Conservation (phyloP, 441 rosid species). For the Isatis lusitanica region DNA sequence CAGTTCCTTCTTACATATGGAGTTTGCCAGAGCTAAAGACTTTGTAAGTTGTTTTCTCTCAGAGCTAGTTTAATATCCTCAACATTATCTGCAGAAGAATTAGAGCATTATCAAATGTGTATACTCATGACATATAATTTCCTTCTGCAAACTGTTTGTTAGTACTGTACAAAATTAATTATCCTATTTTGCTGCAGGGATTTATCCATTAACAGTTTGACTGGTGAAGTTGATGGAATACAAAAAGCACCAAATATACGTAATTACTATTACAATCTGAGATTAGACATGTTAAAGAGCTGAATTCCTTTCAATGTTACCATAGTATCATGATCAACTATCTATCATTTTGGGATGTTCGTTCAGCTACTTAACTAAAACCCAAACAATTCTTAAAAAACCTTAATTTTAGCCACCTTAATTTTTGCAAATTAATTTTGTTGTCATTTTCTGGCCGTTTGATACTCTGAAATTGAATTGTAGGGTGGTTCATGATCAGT, state of each 20-base stretch:
- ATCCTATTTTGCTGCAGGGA: neutral
- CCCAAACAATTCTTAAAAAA: no score
- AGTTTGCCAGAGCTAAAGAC: neutral
- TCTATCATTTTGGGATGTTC: neutral
- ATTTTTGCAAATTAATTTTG: no score
- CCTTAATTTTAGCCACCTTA: no score
- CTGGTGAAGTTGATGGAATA: conserved; percentile 13
- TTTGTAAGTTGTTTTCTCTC: neutral
- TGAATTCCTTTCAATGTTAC: neutral
- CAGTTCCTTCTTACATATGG: conserved; percentile 30
- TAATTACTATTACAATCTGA: neutral
- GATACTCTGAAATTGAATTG: no score
- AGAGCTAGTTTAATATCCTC: neutral
- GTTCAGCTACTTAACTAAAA: conserved; percentile 58
- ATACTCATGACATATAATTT: neutral
- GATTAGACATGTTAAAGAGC: neutral
- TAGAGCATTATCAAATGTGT: neutral
- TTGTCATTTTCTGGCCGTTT: no score
- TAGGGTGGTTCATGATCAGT: no score
- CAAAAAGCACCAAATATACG: neutral
- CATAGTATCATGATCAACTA: neutral
- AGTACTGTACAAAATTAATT: no score
- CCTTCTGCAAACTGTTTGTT: no score
- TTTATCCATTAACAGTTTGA: conserved; percentile 21
- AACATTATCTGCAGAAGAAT: neutral